These are phyloP conservation scores for Diaporthe longicolla DNA, from an alignment of 2,329 filamentous ascomycete species.

Conservation along the genomic window DNA sequence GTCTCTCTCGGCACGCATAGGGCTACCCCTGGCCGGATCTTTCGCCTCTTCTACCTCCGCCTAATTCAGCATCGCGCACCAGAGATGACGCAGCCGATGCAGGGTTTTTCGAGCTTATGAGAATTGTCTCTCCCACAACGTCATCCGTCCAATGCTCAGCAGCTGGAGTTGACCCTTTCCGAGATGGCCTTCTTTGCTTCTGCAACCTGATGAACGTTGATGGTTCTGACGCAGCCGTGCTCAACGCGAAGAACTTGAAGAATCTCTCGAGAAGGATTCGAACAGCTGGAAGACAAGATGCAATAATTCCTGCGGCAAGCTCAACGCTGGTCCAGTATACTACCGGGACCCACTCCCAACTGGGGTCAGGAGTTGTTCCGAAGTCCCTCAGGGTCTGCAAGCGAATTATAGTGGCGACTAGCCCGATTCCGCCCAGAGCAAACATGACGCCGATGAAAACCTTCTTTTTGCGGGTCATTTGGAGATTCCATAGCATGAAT, in stretches of 20 bases:
- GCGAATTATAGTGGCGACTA: conserved; percentile 38
- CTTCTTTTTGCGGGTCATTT: conserved; percentile 41
- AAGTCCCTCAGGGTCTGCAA: conserved; percentile 33
- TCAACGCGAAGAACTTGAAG: conserved; percentile 35
- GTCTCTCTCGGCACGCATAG: not conserved
- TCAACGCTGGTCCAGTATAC: conserved; percentile 41
- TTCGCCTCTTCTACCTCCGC: not conserved
- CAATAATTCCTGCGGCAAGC: conserved; percentile 41
- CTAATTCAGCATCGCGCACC: not conserved
- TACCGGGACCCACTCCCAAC: conserved; percentile 35
- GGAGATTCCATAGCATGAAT: conserved; percentile 38
- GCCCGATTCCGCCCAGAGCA: conserved; percentile 39
- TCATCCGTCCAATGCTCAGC: conserved; percentile 10
- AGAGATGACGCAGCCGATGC: not conserved
- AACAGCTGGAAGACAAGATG: conserved; percentile 40
- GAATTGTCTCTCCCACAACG: not conserved
- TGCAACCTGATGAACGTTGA: conserved; percentile 24
- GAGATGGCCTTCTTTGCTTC: conserved; percentile 1
- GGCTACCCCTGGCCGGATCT: conserved; percentile 5
- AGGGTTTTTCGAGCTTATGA: not conserved
- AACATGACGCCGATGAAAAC: conserved; percentile 40
- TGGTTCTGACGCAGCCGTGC: not conserved
- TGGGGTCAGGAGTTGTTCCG: conserved; percentile 30
- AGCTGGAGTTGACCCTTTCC: not conserved
- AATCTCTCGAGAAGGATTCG: conserved; percentile 37